A percentile compares a stretch with the other conserved stretches of the same genome.
Conservation (phyloP, 2,329 filamentous ascomycete genomes). For the Phialophora macrospora region DNA sequence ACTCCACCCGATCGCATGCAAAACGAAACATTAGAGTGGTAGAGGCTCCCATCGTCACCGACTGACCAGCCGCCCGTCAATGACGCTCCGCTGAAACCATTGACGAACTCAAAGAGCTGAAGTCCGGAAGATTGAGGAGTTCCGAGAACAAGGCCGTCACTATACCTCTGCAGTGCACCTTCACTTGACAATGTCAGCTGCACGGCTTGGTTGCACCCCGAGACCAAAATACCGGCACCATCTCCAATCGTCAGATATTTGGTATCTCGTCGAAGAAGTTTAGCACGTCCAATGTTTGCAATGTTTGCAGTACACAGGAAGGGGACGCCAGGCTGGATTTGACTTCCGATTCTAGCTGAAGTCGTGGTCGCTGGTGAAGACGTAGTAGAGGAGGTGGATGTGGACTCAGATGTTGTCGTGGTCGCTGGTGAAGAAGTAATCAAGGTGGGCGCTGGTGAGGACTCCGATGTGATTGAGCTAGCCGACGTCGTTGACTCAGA, state of each 20-base stretch:
- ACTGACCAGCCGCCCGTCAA: constrained; percentile 1
- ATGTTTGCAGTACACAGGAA: not conserved
- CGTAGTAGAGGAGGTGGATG: not conserved
- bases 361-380: constrained; percentile 8
- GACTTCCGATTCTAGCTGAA: not conserved
- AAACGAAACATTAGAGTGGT: not conserved
- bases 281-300: not conserved
- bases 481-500: not conserved
- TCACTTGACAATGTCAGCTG: not conserved
- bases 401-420: not conserved
- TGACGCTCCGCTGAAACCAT: not conserved
- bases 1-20: constrained; percentile 2
- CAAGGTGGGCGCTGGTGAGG: not conserved
- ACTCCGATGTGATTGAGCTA: not conserved
- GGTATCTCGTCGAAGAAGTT: not conserved
- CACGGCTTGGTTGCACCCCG: not conserved
- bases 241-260: constrained; percentile 2
- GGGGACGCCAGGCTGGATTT: constrained; percentile 1
- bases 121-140: not conserved
- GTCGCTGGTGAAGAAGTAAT: not conserved
- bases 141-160: constrained; percentile 2
- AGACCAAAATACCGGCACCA: not conserved
- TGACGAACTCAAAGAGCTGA: constrained; percentile 2
- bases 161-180: not conserved
- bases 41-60: not conserved